These are phyloP conservation scores for Strobilomyces confusus DNA, from an alignment of 768 basidiomycete species.

Conservation along the genomic window DNA sequence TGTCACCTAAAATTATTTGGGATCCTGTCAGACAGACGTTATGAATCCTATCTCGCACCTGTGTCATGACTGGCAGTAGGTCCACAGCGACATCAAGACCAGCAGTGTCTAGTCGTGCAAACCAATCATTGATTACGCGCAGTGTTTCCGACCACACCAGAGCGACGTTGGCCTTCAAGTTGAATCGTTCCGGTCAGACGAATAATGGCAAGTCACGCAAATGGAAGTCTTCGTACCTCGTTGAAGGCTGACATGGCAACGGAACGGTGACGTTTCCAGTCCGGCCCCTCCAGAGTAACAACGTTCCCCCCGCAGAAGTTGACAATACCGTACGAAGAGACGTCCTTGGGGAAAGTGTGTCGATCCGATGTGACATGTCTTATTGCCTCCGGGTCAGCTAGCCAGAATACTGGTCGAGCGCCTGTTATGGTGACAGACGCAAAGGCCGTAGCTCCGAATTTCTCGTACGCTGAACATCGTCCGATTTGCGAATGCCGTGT, in stretches of 20 bases:
- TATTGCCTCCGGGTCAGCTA: conserved; percentile 42
- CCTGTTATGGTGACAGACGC: conserved; percentile 34
- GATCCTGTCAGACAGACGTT: neutral
- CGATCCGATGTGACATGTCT: conserved; percentile 33
- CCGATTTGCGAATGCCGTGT: too few species aligned
- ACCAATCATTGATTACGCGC: conserved; percentile 40
- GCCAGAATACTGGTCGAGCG: conserved; percentile 35
- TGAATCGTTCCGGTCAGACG: conserved; percentile 12
- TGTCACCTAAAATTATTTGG: conserved; percentile 22
- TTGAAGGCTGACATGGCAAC: conserved; percentile 48
- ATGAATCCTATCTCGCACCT: conserved; percentile 8
- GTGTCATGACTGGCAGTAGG: conserved; percentile 5
- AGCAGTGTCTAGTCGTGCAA: conserved; percentile 33
- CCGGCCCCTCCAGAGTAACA: conserved; percentile 37
- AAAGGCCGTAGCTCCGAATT: conserved; percentile 38
- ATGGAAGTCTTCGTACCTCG: conserved; percentile 32
- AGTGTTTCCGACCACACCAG: conserved; percentile 48
- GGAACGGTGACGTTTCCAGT: conserved; percentile 47
- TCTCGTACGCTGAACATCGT: conserved; percentile 38
- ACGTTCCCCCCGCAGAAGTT: conserved; percentile 46
- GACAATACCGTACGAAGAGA: conserved; percentile 36
- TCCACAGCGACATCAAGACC: conserved; percentile 23
- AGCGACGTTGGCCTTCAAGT: conserved; percentile 42
- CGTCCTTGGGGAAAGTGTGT: conserved; percentile 38
- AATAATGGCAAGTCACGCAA: neutral